Conservation (phyloP, 1,284 basidiomycete genomes). For the Trichosporon sp. region DNA sequence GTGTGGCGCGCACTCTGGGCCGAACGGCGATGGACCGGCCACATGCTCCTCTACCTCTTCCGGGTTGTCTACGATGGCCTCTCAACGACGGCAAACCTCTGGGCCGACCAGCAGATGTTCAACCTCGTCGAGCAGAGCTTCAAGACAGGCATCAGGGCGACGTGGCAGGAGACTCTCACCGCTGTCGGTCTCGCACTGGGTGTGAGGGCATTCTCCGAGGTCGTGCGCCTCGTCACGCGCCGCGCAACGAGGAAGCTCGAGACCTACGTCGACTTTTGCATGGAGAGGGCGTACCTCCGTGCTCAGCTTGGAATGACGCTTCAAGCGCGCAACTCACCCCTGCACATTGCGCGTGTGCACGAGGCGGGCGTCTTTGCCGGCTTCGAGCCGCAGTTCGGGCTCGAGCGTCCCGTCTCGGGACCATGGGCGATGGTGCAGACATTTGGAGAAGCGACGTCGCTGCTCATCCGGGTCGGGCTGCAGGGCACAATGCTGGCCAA, state of each 20-base stretch:
- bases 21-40: neutral
- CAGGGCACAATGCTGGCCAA: conserved; percentile 66
- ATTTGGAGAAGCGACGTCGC: conserved; percentile 72
- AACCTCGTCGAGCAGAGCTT: conserved; percentile 24
- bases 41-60: conserved; percentile 8
- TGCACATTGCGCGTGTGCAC: conserved; percentile 71
- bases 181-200: conserved; percentile 8
- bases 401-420: conserved; percentile 16
- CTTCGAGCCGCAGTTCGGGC: conserved; percentile 26
- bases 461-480: conserved; percentile 54
- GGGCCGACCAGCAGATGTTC: conserved; percentile 20
- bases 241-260: conserved; percentile 47
- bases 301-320: conserved; percentile 74
- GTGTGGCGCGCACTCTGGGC: neutral
- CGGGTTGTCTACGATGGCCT: conserved; percentile 15
- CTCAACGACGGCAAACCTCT: conserved; percentile 8
- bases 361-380: conserved; percentile 64
- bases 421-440: conserved; percentile 57
- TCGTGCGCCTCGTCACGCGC: neutral
- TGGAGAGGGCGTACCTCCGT: conserved; percentile 74
- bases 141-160: neutral
- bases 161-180: conserved; percentile 13
- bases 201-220: neutral
- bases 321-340: conserved; percentile 71
- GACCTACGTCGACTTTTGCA: conserved; percentile 68